These are phyloP conservation scores for Neoarthrinium moseri DNA, from an alignment of 2,329 filamentous ascomycete species.

Conservation along the genomic window DNA sequence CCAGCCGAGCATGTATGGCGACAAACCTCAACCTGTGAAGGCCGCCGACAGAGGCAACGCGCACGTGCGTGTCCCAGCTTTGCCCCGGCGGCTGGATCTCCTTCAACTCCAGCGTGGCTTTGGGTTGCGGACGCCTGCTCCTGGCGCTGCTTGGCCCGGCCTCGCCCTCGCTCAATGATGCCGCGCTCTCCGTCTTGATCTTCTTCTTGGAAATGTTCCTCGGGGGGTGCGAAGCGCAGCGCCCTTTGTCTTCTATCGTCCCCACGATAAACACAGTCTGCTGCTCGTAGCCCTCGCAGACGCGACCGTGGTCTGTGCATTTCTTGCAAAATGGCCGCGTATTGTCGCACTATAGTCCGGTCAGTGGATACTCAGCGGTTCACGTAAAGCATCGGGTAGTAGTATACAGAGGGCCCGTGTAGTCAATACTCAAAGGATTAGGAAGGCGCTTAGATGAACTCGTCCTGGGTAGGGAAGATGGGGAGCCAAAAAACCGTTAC, in stretches of 20 bases:
- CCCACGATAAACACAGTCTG: conserved; percentile 64
- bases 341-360: conserved; percentile 55
- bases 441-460: no score
- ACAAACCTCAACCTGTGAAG: conserved; percentile 41
- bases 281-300: conserved; percentile 62
- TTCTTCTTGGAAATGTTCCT: conserved; percentile 32
- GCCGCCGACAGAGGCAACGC: conserved; percentile 35
- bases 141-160: conserved; percentile 1
- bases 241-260: conserved; percentile 52
- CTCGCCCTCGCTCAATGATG: not conserved
- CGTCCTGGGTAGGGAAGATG: not conserved
- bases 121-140: conserved; percentile 8
- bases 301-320: conserved; percentile 54
- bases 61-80: conserved; percentile 49
- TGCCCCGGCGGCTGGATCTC: conserved; percentile 41
- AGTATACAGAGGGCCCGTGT: no score
- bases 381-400: no score
- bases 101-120: conserved; percentile 25
- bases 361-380: no score
- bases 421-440: no score
- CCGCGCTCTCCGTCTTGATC: conserved; percentile 30
- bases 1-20: conserved; percentile 43
- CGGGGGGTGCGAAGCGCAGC: conserved; percentile 56
- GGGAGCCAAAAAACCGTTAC: not conserved
- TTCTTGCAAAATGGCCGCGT: conserved; percentile 59